A percentile compares a stretch with the other conserved stretches of the same genome.
Evolutionary conservation across 2,329 filamentous ascomycete species (phyloP).

Genomic region (Sporothrix brasiliensis): DNA sequence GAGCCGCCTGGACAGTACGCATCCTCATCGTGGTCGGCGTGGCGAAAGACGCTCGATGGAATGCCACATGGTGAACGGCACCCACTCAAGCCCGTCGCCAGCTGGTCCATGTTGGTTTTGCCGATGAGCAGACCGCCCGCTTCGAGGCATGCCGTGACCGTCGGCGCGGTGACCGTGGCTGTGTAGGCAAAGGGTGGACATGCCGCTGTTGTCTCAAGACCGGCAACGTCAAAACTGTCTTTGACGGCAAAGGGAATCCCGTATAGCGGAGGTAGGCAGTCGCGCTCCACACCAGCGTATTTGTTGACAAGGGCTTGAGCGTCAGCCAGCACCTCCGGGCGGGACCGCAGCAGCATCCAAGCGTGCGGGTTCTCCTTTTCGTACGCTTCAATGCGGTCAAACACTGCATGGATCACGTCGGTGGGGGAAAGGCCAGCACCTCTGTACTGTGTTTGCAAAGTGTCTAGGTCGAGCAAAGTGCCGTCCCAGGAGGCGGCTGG

Average conservation of each 20-base stretch:
- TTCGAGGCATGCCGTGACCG: conserved; percentile 52
- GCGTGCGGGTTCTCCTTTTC: conserved; percentile 51
- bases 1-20: conserved; percentile 52
- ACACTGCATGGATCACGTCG: conserved; percentile 36
- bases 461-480: conserved; percentile 25
- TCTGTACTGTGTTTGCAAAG: conserved; percentile 30
- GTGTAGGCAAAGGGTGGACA: conserved; percentile 54
- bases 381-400: conserved; percentile 54
- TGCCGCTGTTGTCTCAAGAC: conserved; percentile 54
- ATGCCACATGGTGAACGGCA: conserved; percentile 60
- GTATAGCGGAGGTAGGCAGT: conserved; percentile 52
- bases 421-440: conserved; percentile 20
- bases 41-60: conserved; percentile 45
- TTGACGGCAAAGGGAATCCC: conserved; percentile 61
- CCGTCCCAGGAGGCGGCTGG: conserved; percentile 22
- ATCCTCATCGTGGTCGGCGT: conserved; percentile 18
- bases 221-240: conserved; percentile 58
- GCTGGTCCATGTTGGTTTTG: conserved; percentile 63
- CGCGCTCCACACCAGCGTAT: conserved; percentile 42
- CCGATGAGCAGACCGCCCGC: conserved; percentile 60
- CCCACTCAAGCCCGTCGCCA: conserved; percentile 62
- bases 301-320: conserved; percentile 47
- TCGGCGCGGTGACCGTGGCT: conserved; percentile 50
- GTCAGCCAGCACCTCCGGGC: conserved; percentile 46
- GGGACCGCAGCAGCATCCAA: conserved; percentile 52